A percentile compares a stretch with the other conserved stretches of the same genome.
These are phyloP conservation scores for Astragalus membranaceus DNA, from an alignment of 306 rosid genomes.

Conservation along the genomic window DNA sequence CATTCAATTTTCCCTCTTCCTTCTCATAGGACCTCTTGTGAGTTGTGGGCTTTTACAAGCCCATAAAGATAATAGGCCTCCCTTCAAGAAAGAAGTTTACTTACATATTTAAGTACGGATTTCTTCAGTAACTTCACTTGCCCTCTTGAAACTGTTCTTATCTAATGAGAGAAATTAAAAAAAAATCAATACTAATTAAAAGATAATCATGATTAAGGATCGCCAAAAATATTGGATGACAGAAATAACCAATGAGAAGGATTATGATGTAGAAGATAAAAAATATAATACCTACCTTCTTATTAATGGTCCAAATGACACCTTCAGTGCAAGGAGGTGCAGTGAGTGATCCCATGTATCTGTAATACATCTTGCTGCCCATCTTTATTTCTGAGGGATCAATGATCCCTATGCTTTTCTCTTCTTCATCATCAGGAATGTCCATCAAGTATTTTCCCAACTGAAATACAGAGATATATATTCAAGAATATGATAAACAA, in stretches of 20 bases:
- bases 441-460: slow-evolving; percentile 21
- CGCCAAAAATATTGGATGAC: background rate
- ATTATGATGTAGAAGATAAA: background rate
- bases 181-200: background rate
- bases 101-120: slow-evolving; percentile 44
- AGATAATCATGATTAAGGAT: background rate
- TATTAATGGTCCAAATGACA: slow-evolving; percentile 54
- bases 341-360: slow-evolving; percentile 68
- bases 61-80: background rate
- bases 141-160: slow-evolving; percentile 39
- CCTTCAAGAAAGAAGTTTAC: slow-evolving; percentile 7
- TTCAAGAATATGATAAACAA: background rate
- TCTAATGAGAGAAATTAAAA: slow-evolving; percentile 19
- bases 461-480: slow-evolving; percentile 23
- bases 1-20: no score
- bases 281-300: slow-evolving; percentile 25
- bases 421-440: slow-evolving; percentile 19
- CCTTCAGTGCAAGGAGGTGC: slow-evolving; percentile 73
- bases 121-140: slow-evolving; percentile 39
- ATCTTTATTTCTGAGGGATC: slow-evolving; percentile 34
- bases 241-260: background rate
- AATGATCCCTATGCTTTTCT: slow-evolving; percentile 30
- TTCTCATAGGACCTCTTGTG: background rate
- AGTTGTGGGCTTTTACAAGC: background rate
- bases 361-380: slow-evolving; percentile 35